Conservation (phyloP, 148 eudicot genomes). For the Vaccinium corymbosum region DNA sequence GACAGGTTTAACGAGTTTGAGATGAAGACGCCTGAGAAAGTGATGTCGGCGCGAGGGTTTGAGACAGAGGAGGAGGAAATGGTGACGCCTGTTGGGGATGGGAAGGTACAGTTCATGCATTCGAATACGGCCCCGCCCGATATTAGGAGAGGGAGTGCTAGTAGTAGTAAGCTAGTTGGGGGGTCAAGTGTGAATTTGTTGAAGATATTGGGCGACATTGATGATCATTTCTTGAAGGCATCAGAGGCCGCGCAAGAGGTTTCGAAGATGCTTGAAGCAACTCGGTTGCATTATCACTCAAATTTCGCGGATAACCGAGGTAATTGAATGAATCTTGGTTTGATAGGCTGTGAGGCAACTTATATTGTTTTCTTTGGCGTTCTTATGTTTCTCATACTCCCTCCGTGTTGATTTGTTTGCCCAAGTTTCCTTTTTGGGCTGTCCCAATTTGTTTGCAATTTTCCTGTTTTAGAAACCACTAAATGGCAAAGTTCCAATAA, state of each 20-base stretch:
- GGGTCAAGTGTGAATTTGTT: slow-evolving; percentile 60
- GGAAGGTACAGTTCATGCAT: slow-evolving; percentile 58
- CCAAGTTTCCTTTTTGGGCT: no score
- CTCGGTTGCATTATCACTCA: slow-evolving; percentile 82
- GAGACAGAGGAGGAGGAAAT: slow-evolving; percentile 38
- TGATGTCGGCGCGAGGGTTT: slow-evolving; percentile 27
- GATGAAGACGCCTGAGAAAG: slow-evolving; percentile 72
- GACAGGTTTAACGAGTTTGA: slow-evolving; percentile 26
- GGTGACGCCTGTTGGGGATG: slow-evolving; percentile 41
- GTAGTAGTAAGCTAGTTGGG: slow-evolving; percentile 20
- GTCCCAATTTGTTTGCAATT: no score
- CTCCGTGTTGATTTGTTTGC: no score
- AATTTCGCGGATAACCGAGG: slow-evolving; percentile 93
- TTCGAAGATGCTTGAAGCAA: slow-evolving; percentile 89
- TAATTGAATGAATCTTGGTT: slow-evolving; percentile 26
- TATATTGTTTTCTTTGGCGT: neutral
- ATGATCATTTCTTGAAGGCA: slow-evolving; percentile 89
- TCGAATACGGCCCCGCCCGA: slow-evolving; percentile 82
- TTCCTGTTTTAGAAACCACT: no score
- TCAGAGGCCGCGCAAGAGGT: slow-evolving; percentile 86
- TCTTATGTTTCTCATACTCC: neutral
- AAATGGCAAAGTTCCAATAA: no score
- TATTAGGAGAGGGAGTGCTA: slow-evolving; percentile 17
- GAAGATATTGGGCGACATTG: slow-evolving; percentile 72
- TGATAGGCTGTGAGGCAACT: neutral